Evolutionary conservation across 768 basidiomycete genomes (phyloP), one percentile per base, ranked within the genome.

Genomic region (Omphalotus guepiniiformis): DNA sequence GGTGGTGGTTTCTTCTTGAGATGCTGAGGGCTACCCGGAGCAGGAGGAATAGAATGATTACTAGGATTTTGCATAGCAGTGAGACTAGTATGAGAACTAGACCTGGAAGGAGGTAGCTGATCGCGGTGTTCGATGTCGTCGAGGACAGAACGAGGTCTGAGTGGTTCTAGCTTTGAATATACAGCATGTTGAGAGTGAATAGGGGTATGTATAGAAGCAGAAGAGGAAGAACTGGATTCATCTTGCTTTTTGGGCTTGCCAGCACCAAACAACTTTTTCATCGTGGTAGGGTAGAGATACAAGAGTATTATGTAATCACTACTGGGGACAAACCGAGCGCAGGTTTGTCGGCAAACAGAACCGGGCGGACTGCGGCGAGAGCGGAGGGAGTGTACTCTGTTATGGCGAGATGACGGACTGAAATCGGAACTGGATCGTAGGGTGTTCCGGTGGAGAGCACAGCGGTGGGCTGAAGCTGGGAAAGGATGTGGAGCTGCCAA

Each of bases 71-170:
- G 72, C 0, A 73, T 71, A 0, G 74, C 70, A 49, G 70, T 69
- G 23, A 63, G 66, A 1, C 76, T 75, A 0, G 75, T 70, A 29
- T 76, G 72, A n/a, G 79, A 77, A 8, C n/a, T n/a, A n/a, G n/a
- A n/a, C n/a, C n/a, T n/a, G n/a, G n/a, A n/a, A n/a, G n/a, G n/a
- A n/a, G n/a, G n/a, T n/a, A n/a, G n/a, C n/a, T n/a, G n/a, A n/a
- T n/a, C n/a, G n/a, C n/a, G n/a, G n/a, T n/a, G n/a, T n/a, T n/a
- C n/a, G n/a, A n/a, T n/a, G n/a, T n/a, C n/a, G n/a, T 69, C 68
- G 6, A 30, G 32, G 3, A 56, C 46, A 0, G 58, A 18, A 45
- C 68, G 47, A 4, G 48, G 41, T 49, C 52, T 28, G 38, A 35
- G 42, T 39, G 52, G 42, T 22, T 42, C 46, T 49, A 28, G 28